These are phyloP conservation scores for Plenodomus biglobosus DNA, from an alignment of 2,329 filamentous ascomycete species.

Conservation along the genomic window DNA sequence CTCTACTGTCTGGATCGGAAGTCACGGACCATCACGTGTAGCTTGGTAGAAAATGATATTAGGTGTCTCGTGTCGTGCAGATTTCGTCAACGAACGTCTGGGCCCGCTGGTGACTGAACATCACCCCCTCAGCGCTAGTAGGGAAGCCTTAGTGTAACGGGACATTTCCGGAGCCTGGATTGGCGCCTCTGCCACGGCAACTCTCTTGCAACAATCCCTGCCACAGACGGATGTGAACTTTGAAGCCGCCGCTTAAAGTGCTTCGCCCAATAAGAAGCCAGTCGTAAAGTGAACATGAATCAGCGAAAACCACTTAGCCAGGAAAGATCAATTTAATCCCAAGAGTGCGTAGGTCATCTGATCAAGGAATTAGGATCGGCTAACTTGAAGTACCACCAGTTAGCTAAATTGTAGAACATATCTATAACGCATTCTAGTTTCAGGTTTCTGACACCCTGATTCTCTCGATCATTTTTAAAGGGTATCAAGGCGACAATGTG, in stretches of 20 bases:
- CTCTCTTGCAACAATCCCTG: conserved; percentile 26
- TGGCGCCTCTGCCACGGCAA: conserved; percentile 10
- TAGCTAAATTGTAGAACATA: too few relatives aligned
- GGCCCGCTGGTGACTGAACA: conserved; percentile 7
- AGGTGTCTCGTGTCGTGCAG: conserved; percentile 18
- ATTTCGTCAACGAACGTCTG: conserved; percentile 14
- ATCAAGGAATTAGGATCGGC: too few relatives aligned
- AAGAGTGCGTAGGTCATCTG: too few relatives aligned
- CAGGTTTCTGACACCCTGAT: too few relatives aligned
- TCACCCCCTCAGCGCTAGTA: conserved; percentile 19
- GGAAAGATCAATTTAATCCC: neutral
- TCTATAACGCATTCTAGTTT: too few relatives aligned
- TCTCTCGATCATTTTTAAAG: too few relatives aligned
- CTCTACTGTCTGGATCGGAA: conserved; percentile 2
- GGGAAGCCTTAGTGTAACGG: conserved; percentile 23
- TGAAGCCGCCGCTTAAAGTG: conserved; percentile 25
- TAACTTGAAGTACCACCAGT: too few relatives aligned
- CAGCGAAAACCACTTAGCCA: conserved; percentile 1
- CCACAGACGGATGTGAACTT: conserved; percentile 11
- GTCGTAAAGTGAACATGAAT: conserved; percentile 7
- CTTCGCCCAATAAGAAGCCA: conserved; percentile 15
- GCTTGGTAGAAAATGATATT: conserved; percentile 11
- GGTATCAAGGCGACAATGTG: too few relatives aligned
- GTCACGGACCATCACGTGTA: conserved; percentile 3
- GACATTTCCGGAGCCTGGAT: conserved; percentile 15